Conservation (phyloP, 2,329 filamentous ascomycete genomes). For the Xylariaceae sp. region DNA sequence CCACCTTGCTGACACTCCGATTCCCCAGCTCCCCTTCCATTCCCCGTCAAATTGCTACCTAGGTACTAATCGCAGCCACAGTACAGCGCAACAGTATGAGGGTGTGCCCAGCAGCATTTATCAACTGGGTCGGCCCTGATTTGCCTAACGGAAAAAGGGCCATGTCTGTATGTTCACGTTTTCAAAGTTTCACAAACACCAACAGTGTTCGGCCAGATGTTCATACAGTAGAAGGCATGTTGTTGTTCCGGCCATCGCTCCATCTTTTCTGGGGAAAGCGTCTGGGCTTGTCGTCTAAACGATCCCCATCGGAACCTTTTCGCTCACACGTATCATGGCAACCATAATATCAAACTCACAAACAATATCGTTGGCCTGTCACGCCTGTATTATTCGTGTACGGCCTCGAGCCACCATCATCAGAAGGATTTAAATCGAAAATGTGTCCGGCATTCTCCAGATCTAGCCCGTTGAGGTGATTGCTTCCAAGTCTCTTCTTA, state of each 20-base stretch:
- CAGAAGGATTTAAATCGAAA: no score
- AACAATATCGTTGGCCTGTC: background rate
- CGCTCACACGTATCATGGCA: background rate
- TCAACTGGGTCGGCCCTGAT: no score
- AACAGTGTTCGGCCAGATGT: background rate
- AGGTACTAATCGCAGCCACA: background rate
- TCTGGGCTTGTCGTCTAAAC: background rate
- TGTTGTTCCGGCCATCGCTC: background rate
- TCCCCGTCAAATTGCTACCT: no score
- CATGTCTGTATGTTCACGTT: no score
- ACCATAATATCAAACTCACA: background rate
- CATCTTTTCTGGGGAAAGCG: slow-evolving; percentile 4
- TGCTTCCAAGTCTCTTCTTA: background rate
- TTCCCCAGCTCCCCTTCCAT: no score
- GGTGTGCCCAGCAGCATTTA: no score
- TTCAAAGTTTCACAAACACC: background rate
- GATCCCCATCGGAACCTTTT: slow-evolving; percentile 2
- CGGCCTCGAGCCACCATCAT: background rate
- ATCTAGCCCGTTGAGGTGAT: no score
- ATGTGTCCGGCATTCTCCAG: no score
- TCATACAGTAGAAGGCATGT: no score
- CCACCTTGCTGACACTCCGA: slow-evolving; percentile 8
- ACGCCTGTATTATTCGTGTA: background rate
- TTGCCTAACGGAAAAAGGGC: no score
- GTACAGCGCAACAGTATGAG: slow-evolving; percentile 1